Evolutionary conservation across 495 filamentous ascomycete species (phyloP).

Genomic region (Viridothelium virens): DNA sequence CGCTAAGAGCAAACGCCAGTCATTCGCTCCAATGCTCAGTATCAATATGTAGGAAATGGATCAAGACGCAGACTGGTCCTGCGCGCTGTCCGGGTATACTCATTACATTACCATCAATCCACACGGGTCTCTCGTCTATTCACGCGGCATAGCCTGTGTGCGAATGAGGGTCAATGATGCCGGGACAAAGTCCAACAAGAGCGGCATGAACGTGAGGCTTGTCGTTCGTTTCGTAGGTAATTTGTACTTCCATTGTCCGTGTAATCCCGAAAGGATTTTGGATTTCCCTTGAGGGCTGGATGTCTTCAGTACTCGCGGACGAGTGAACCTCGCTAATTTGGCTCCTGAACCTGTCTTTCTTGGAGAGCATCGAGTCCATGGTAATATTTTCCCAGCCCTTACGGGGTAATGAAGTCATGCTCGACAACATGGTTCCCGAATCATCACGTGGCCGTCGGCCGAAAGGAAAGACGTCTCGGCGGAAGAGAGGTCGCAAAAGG

Average conservation of each 20-base stretch:
- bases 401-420: neutral
- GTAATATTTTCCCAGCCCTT: constrained; percentile 18
- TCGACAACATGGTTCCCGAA: neutral
- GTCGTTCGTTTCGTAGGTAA: constrained; percentile 17
- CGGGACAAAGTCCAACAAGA: constrained; percentile 20
- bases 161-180: constrained; percentile 19
- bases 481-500: constrained; percentile 20
- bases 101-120: neutral
- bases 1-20: no score
- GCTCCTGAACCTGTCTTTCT: constrained; percentile 8
- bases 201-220: constrained; percentile 21
- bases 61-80: neutral
- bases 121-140: neutral
- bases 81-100: neutral
- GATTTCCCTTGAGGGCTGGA: neutral
- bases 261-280: constrained; percentile 11
- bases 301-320: constrained; percentile 19
- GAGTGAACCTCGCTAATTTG: constrained; percentile 4
- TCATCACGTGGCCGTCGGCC: neutral
- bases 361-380: constrained; percentile 18
- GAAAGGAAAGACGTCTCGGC: neutral
- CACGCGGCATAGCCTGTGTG: constrained; percentile 1
- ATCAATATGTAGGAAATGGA: neutral
- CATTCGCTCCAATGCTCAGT: no score
- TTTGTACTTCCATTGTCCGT: constrained; percentile 17